Base-by-base conservation (phyloP, 2,329 filamentous ascomycete species). In the Allantophomopsis cytisporea region DNA sequence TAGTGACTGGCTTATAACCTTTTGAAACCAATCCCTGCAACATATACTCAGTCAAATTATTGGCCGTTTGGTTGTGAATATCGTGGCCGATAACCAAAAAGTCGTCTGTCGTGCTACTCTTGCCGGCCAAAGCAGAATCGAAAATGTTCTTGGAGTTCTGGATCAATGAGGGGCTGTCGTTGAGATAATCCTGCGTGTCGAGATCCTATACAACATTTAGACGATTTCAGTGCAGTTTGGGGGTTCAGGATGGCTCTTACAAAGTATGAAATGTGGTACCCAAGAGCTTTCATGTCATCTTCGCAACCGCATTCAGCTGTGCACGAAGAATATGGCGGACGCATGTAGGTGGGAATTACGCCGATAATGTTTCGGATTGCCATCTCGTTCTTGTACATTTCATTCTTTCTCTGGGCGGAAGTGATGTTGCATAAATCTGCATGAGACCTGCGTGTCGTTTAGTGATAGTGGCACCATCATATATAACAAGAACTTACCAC, bases 331-430 rank as follows among this genome's bases (percentile, higher is more conserved):
- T 63, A 66, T 13, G 63, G 63, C 5, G 63, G 63, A 43, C 56
- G 54, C 62, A 71, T 68, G 51, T 73, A 73, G 20, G 68, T 71
- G 16, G 70, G 69, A 47, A 71, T 65, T 47, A 65, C 64, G 38
- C 68, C 68, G n/a, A 73, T 51, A 39, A 73, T 66, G 54, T 71
- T 71, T 45, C 63, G 61, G 33, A 73, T 53, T 28, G 69, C 68
- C 62, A 69, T 69, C 53, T 73, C 69, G 50, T 69, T 68, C 53
- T 68, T 68, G 46, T 57, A 50, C 57, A 73, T 69, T 45, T 65
- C 66, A 35, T 68, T 57, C 42, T 62, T 59, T 44, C 66, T 62
- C 43, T 64, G 57, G 4, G 52, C 49, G 12, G 60, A 51, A 13
- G 61, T 60, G 37, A 71, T 48, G 13, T 57, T 55, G 45, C 59